Evolutionary conservation across 768 basidiomycete genomes (phyloP), one percentile per base, ranked within the genome.

Genomic region (Boletus rubroflammeus): DNA sequence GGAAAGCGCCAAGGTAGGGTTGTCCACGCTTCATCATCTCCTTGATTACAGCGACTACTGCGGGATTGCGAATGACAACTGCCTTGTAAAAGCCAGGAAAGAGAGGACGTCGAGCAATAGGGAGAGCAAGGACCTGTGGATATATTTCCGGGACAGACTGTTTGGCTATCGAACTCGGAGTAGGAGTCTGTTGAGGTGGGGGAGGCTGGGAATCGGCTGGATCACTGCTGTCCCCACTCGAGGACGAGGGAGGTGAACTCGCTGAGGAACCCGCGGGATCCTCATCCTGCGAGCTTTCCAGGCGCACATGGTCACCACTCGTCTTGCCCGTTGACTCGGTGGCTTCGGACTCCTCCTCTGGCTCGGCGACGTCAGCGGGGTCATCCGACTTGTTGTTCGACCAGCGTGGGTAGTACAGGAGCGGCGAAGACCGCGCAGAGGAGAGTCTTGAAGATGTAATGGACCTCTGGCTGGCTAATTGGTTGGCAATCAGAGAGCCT

Each of bases 61-160:
- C 80, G 0, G 93, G 92, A 60, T 98, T 90, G 21, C 86, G 83
- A 48, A 99, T 81, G 53, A 98, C 93, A 47, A 98, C 95, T 3
- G 95, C 96, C 70, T 98, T 97, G 80, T 98, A 98, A 72, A 98
- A 97, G 29, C 94, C 93, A 5, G 96, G 96, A 75, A 98, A 98
- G 43, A 98, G 85, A 1, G 96, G 96, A 17, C 96, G 82, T 40
- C 94, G 86, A 31, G 93, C 93, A 55, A 98, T 98, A 4, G 96
- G 96, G 0, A 98, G 82, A 2, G 95, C 96, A 26, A 98, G 81
- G 40, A 98, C 87, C 67, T 96, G 92, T 1, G 96, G 95, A 71
- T 98, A 98, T 54, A 83, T 66, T 69, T 93, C 92, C 1, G 95
- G 94, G 5, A 97, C 86, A 15, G 88, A 85, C 54, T 90, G 90